These are phyloP conservation scores for Scleromitrula shiraiana DNA, from an alignment of 2,329 filamentous ascomycete species.

Conservation along the genomic window DNA sequence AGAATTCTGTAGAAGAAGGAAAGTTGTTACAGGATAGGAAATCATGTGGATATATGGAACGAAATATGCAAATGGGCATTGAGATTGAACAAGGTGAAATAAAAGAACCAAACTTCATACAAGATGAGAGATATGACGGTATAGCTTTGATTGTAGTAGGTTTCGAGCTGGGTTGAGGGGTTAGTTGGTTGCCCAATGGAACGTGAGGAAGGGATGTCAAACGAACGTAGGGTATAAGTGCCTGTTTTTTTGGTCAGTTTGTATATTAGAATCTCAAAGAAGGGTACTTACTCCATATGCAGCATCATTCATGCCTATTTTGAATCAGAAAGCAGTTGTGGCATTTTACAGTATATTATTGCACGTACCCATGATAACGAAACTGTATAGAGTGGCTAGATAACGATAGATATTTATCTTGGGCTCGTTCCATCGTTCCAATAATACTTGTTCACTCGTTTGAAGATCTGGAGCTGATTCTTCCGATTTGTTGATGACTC, in stretches of 20 bases:
- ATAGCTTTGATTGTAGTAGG: conserved; percentile 54
- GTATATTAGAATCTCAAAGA: background rate
- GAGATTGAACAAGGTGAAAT: no score
- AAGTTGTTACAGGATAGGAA: no score
- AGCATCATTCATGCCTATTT: conserved; percentile 9
- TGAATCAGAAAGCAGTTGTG: background rate
- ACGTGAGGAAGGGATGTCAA: background rate
- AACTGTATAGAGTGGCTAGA: conserved; percentile 49
- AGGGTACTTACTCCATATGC: conserved; percentile 16
- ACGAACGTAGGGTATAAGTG: conserved; percentile 38
- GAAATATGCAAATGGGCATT: no score
- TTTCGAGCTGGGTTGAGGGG: conserved; percentile 10
- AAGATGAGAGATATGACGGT: conserved; percentile 59
- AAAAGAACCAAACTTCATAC: no score
- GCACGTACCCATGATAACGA: conserved; percentile 55
- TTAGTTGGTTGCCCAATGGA: background rate
- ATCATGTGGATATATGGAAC: no score
- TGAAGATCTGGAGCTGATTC: conserved; percentile 8
- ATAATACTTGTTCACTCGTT: conserved; percentile 2
- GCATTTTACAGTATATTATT: background rate
- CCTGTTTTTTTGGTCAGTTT: conserved; percentile 26
- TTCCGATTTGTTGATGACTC: background rate
- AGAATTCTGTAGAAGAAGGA: no score
- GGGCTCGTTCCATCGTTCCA: conserved; percentile 57
- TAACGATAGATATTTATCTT: conserved; percentile 51